Evolutionary conservation across 192 early-diverging fungal genomes (phyloP), one percentile per base, ranked within the genome.

Genomic region (Mortierella antarctica): DNA sequence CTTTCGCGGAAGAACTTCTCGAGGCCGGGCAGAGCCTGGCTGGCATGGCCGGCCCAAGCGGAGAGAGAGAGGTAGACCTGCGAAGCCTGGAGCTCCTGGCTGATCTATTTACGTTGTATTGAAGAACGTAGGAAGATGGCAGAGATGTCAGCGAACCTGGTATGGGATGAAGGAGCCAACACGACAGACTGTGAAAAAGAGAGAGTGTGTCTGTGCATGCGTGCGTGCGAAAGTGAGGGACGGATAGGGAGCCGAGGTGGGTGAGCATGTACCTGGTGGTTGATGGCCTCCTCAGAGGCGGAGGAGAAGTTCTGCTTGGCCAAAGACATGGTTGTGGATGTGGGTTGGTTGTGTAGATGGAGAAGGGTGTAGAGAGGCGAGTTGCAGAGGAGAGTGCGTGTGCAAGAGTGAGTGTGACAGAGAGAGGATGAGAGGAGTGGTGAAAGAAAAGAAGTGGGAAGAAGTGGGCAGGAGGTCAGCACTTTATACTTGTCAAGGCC

Each of bases 301-400:
- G 75, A 84, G 52, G 84, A 65, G 62, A 85, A 89, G 75, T 89
- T 89, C 67, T 89, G 88, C 60, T 88, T 87, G 64, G 88, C 88
- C 70, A 89, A 58, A 73, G 78, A 82, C 78, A 82, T 82, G 45
- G 7, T 80, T 46, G 21, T 31, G 40, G 14, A 42, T 55, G 48
- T 46, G 40, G 55, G 44, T 18, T n/a, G 6, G 13, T 52, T 18
- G 7, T 31, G 12, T 61, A 56, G 21, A 15, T 1, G n/a, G 47
- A 40, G 46, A 48, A 40, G 39, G 39, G 46, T 47, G 41, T 14
- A 15, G 45, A 6, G 57, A 61, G 21, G 7, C 9, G 21, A 57
- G 17, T 13, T 20, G 54, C 18, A 50, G 21, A 17, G 4, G 39
- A 23, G 65, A 21, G n/a, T n/a, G n/a, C n/a, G n/a, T n/a, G n/a